A percentile compares a stretch with the other conserved stretches of the same genome.
Conservation (phyloP, 768 basidiomycete species). For the Boletales sp. region DNA sequence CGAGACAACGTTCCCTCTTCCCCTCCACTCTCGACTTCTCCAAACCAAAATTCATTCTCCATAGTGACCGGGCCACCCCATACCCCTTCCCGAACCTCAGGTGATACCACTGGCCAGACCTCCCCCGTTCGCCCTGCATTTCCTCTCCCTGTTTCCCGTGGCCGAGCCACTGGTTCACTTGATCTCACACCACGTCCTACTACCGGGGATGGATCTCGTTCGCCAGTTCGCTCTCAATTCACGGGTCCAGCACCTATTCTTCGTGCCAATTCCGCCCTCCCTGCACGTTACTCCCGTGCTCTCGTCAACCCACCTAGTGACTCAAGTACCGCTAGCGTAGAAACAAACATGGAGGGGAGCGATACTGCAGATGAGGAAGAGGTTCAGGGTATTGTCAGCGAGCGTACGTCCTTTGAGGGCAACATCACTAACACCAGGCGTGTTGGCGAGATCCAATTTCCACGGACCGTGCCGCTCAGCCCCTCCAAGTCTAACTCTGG, state of each 20-base stretch:
- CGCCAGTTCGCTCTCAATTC: slow-evolving; percentile 24
- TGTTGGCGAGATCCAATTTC: slow-evolving; percentile 41
- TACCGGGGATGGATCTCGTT: slow-evolving; percentile 20
- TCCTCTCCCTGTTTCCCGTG: slow-evolving; percentile 30
- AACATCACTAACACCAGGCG: slow-evolving; percentile 46
- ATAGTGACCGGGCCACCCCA: slow-evolving; percentile 2
- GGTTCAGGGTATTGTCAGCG: slow-evolving; percentile 28
- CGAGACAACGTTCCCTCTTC: slow-evolving; percentile 35
- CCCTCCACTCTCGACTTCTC: slow-evolving; percentile 28
- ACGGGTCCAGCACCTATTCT: slow-evolving; percentile 33
- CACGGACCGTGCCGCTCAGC: slow-evolving; percentile 52
- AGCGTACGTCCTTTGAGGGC: slow-evolving; percentile 20
- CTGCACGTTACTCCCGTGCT: slow-evolving; percentile 33
- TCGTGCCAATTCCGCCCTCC: slow-evolving; percentile 40
- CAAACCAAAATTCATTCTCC: slow-evolving; percentile 24
- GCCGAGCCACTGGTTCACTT: slow-evolving; percentile 18
- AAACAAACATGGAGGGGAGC: slow-evolving; percentile 20
- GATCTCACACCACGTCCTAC: slow-evolving; percentile 22
- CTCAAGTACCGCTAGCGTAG: background rate
- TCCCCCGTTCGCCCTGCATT: slow-evolving; percentile 32
- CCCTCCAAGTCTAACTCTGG: slow-evolving; percentile 27
- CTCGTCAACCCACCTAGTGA: slow-evolving; percentile 13
- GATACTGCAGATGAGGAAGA: slow-evolving; percentile 26
- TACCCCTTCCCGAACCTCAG: slow-evolving; percentile 12
- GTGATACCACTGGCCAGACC: slow-evolving; percentile 20